phyloP scores from a whole-genome alignment of 805 yeast genomes.

The Clavispora carvajalis region DNA sequence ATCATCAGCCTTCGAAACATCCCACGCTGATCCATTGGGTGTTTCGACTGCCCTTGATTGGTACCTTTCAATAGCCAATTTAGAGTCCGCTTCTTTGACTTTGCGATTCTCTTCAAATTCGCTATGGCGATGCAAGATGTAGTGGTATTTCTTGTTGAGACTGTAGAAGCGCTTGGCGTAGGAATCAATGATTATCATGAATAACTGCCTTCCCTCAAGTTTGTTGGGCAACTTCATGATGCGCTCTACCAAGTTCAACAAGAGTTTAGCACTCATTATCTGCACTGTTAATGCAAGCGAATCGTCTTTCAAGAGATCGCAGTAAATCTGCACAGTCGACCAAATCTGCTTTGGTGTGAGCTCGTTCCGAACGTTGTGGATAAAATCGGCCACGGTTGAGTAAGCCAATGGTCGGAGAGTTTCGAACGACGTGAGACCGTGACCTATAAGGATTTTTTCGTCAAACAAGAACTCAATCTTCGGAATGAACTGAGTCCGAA shows the following conservation, averaged over 20 bases:
- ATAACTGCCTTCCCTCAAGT: constrained; percentile 74
- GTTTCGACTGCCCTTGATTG: constrained; percentile 18
- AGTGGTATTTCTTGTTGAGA: constrained; percentile 65
- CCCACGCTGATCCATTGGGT: background rate
- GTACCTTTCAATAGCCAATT: constrained; percentile 36
- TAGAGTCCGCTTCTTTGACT: constrained; percentile 37
- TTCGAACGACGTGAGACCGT: constrained; percentile 86
- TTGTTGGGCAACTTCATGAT: constrained; percentile 78
- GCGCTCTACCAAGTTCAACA: constrained; percentile 83
- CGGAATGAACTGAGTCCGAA: constrained; percentile 74
- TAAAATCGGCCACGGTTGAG: constrained; percentile 91
- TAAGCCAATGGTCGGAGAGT: constrained; percentile 90
- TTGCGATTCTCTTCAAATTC: constrained; percentile 42
- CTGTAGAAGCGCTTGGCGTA: constrained; percentile 77
- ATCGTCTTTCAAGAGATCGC: constrained; percentile 74
- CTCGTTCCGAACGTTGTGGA: constrained; percentile 85
- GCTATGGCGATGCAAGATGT: constrained; percentile 58
- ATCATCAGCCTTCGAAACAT: background rate
- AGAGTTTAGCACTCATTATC: constrained; percentile 89
- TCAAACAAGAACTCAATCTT: constrained; percentile 81
- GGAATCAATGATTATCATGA: constrained; percentile 82
- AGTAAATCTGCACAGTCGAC: constrained; percentile 79
- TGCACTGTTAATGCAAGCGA: constrained; percentile 85
- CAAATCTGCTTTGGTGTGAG: constrained; percentile 78
- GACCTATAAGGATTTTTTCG: constrained; percentile 83